Percentiles rank a stretch among this genome's conserved stretches.
Evolutionary conservation across 75 land plant species (phyloP).

Genomic region (Gnetum montanum): DNA sequence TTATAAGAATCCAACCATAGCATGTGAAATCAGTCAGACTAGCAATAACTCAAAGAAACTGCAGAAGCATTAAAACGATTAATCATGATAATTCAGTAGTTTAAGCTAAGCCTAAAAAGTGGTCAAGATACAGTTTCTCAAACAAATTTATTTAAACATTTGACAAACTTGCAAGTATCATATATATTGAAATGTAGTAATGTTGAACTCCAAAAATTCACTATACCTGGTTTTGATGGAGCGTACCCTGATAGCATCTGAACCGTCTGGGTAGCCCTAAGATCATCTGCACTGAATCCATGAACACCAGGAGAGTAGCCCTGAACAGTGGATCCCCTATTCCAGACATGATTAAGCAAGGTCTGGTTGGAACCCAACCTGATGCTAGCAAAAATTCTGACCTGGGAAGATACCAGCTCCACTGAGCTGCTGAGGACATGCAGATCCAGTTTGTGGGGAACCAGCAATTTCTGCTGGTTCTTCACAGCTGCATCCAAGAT

Average conservation of each 20-base stretch:
- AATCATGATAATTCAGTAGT: too few species aligned
- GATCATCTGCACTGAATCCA: slow-evolving; percentile 37
- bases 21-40: too few species aligned
- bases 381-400: slow-evolving; percentile 49
- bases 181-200: too few species aligned
- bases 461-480: slow-evolving; percentile 32
- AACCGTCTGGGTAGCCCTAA: slow-evolving; percentile 35
- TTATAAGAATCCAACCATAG: too few species aligned
- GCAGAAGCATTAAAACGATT: too few species aligned
- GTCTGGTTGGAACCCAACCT: slow-evolving; percentile 43
- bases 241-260: slow-evolving; percentile 42
- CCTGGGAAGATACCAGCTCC: slow-evolving; percentile 11
- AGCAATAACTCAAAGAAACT: too few species aligned
- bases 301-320: slow-evolving; percentile 68
- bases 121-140: too few species aligned
- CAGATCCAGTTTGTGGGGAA: slow-evolving; percentile 39
- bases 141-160: too few species aligned
- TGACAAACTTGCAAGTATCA: too few species aligned
- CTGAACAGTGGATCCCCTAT: slow-evolving; percentile 61
- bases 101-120: too few species aligned
- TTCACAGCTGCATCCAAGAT: slow-evolving; percentile 43
- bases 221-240: slow-evolving; percentile 2
- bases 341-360: slow-evolving; percentile 60
- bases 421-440: slow-evolving; percentile 45
- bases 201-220: too few species aligned